Percentiles rank a stretch among this genome's conserved stretches.
These are phyloP conservation scores for Phialophora expanda DNA, from an alignment of 2,329 filamentous ascomycete species.

Conservation along the genomic window DNA sequence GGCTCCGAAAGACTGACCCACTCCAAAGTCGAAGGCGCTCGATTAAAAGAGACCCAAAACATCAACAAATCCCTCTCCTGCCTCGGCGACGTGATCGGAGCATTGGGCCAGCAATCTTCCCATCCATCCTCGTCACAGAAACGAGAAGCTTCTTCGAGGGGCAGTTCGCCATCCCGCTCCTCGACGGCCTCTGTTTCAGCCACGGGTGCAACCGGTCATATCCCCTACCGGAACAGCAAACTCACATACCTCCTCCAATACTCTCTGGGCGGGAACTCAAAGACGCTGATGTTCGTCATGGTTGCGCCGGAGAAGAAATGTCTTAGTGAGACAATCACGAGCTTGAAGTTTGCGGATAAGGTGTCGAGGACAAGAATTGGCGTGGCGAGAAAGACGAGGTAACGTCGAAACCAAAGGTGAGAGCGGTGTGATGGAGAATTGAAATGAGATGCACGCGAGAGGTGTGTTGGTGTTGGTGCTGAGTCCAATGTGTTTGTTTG, in stretches of 20 bases:
- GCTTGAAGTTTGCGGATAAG: constrained; percentile 94
- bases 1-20: constrained; percentile 90
- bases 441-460: not conserved
- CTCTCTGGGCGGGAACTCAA: constrained; percentile 90
- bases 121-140: constrained; percentile 9
- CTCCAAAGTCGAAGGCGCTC: constrained; percentile 81
- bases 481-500: not conserved
- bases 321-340: constrained; percentile 89
- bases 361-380: constrained; percentile 52
- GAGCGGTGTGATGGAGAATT: not conserved
- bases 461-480: not conserved
- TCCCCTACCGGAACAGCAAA: constrained; percentile 96
- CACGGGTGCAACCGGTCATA: constrained; percentile 59
- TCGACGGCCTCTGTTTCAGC: not conserved
- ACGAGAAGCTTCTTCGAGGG: not conserved
- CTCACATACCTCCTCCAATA: constrained; percentile 95
- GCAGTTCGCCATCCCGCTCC: not conserved
- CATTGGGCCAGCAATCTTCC: constrained; percentile 72
- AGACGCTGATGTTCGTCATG: constrained; percentile 99
- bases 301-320: constrained; percentile 89
- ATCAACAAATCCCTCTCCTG: constrained; percentile 96
- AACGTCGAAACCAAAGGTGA: constrained; percentile 11
- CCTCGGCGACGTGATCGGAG: constrained; percentile 91
- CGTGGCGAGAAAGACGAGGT: constrained; percentile 34
- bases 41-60: constrained; percentile 91